These are phyloP conservation scores for Lablab purpureus DNA, from an alignment of 306 rosid species.

Conservation along the genomic window DNA sequence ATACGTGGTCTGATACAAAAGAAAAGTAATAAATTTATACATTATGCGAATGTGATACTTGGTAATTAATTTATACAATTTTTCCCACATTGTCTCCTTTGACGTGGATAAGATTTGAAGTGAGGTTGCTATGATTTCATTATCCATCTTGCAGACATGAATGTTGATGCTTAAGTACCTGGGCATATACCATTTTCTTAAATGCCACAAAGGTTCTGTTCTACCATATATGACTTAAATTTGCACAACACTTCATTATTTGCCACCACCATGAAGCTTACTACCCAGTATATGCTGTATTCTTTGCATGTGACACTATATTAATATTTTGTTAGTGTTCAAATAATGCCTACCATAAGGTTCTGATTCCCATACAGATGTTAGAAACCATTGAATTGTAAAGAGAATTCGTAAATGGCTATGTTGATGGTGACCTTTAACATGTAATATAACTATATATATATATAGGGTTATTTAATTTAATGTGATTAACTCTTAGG, in stretches of 20 bases:
- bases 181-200: constrained; percentile 56
- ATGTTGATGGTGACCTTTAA: constrained; percentile 46
- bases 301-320: constrained; percentile 32
- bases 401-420: constrained; percentile 22
- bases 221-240: constrained; percentile 33
- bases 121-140: constrained; percentile 43
- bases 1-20: too few species aligned
- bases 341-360: constrained; percentile 29
- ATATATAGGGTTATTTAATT: constrained; percentile 31
- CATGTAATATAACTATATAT: constrained; percentile 23
- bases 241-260: constrained; percentile 31
- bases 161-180: constrained; percentile 45
- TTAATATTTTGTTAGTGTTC: constrained; percentile 34
- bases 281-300: constrained; percentile 42
- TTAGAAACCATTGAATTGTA: constrained; percentile 45
- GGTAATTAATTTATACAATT: not conserved
- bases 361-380: constrained; percentile 56
- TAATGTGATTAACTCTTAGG: not conserved
- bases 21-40: too few species aligned
- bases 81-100: constrained; percentile 34
- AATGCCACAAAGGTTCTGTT: constrained; percentile 36
- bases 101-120: constrained; percentile 44
- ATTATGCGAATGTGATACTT: not conserved
- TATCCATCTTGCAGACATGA: constrained; percentile 48
- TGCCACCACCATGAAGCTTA: constrained; percentile 32